Evolutionary conservation across 805 yeast species (phyloP), one percentile per base, ranked within the genome.

Genomic region (Cyberlindnera maclurae): DNA sequence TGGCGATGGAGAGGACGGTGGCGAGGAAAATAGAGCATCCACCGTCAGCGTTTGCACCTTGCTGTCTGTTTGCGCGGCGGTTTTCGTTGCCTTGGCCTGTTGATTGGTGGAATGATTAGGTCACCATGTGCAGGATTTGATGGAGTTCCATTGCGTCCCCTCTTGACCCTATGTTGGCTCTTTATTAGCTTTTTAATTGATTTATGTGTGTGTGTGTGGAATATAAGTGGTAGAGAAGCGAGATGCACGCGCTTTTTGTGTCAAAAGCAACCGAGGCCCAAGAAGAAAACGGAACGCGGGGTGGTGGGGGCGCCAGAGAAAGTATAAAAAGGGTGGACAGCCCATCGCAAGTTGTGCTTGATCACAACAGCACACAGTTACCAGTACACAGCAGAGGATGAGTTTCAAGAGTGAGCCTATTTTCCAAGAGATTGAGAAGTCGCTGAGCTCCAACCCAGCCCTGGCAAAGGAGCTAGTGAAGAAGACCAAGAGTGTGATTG

Each of bases 401-500:
- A 41, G 49, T 20, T 54, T 51, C 46, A 54, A 54, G 38, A 52
- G 57, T 30, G 56, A 47, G 22, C 46, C 54, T 16, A 40, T 49
- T 13, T 46, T 54, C 18, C 33, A 44, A 15, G 49, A 45, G 20
- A 54, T 54, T 35, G 44, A 44, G 29, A 26, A 43, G 16, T 44
- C 54, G 5, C 42, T 54, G 10, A 32, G 41, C 10, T 30, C 40
- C 28, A 48, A 51, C 31, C 42, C 40, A 1, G 34, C 41, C 3
- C 35, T 52, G 8, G 43, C 46, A 27, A 42, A 47, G 33, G 47
- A 53, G 16, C 35, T 54, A 15, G 40, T 47, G 33, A 52, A 49
- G 40, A 46, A 48, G 58, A 78, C 84, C 53, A 72, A 76, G 52
- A 78, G 85, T 26, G 62, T 72, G 26, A 76, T 85, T 42, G 75